phyloP scores from a whole-genome alignment of 768 basidiomycete species.

The Xerocomus potaroensis region DNA sequence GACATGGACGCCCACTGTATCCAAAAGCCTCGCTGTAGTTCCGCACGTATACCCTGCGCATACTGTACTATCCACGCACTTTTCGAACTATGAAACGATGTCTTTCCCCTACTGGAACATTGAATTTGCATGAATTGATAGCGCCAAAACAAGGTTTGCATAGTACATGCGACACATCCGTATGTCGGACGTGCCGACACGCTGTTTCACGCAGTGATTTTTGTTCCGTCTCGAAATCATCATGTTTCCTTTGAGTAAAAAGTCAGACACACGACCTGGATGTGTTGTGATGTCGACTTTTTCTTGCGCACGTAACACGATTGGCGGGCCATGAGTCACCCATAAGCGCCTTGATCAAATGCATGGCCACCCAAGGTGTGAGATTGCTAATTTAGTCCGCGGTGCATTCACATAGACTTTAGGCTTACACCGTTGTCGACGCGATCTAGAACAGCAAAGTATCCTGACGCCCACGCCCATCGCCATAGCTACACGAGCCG shows the following conservation, averaged over 20 bases:
- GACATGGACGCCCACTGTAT: conserved; percentile 23
- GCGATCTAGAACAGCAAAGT: not conserved
- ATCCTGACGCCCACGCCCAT: not conserved
- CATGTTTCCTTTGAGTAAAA: not conserved
- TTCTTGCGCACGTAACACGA: not conserved
- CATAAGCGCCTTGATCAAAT: no score
- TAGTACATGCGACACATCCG: not conserved
- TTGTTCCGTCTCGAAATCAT: not conserved
- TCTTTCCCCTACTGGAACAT: conserved; percentile 2
- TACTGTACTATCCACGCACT: conserved; percentile 18
- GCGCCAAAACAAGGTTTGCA: not conserved
- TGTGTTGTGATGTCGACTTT: not conserved
- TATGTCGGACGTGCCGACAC: no score
- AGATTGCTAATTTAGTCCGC: not conserved
- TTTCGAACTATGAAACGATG: conserved; percentile 1
- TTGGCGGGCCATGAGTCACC: not conserved
- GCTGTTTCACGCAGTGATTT: not conserved
- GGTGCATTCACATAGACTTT: conserved; percentile 2
- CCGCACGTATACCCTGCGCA: conserved; percentile 19
- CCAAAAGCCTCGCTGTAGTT: conserved; percentile 14
- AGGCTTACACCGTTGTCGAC: not conserved
- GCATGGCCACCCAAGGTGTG: not conserved
- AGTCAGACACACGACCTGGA: not conserved
- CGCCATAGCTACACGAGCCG: not conserved
- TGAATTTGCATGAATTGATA: not conserved